These are phyloP conservation scores for Leucocoprinus leucothites DNA, from an alignment of 768 basidiomycete genomes.

Conservation along the genomic window DNA sequence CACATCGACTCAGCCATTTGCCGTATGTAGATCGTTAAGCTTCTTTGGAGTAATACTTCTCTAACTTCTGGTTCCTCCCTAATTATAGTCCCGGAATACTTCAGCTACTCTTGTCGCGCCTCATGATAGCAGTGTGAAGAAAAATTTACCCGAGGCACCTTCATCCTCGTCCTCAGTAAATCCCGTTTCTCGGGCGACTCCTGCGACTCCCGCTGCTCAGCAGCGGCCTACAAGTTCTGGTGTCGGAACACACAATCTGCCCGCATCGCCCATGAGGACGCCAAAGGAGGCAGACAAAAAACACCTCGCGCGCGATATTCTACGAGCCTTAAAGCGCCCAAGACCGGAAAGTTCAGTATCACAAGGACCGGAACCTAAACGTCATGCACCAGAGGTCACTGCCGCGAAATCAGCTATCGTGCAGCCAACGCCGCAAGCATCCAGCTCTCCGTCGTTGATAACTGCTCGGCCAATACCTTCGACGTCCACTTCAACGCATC, in stretches of 20 bases:
- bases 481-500: too few relatives aligned
- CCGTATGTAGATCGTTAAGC: not conserved
- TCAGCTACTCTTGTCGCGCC: not conserved
- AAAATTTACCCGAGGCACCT: not conserved
- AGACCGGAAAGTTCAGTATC: slow-evolving; percentile 13
- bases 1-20: not conserved
- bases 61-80: not conserved
- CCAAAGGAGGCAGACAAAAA: slow-evolving; percentile 45
- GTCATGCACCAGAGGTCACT: slow-evolving; percentile 16
- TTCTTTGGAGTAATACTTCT: not conserved
- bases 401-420: too few relatives aligned
- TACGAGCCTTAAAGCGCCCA: slow-evolving; percentile 48
- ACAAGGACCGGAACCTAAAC: slow-evolving; percentile 18
- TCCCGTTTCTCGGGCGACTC: not conserved
- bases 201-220: not conserved
- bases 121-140: not conserved
- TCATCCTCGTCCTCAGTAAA: not conserved
- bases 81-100: not conserved
- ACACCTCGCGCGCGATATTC: slow-evolving; percentile 52
- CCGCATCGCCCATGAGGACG: slow-evolving; percentile 18
- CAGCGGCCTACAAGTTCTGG: not conserved
- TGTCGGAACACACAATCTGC: too few relatives aligned
- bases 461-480: too few relatives aligned
- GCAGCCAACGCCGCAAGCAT: too few relatives aligned
- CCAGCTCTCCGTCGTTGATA: too few relatives aligned